Evolutionary conservation across 176 grass and related monocot species (phyloP), one percentile per base, ranked within the genome.

Genomic region (Cenchrus americanus): DNA sequence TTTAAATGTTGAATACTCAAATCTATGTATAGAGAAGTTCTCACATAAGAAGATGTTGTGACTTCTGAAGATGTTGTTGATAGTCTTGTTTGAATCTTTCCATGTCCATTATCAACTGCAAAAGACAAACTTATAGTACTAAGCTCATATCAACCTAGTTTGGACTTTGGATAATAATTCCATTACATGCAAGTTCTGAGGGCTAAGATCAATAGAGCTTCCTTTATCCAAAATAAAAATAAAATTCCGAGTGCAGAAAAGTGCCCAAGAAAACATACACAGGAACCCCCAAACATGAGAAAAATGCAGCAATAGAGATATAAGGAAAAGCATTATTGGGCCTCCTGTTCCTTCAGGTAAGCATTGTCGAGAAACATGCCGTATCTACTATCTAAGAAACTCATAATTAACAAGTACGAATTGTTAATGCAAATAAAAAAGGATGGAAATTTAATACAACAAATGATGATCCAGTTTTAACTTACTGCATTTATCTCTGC

Each of bases 81-180:
- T 89, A 91, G 51, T 69, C 69, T 78, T 94, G 92, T 84, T 94
- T 94, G 74, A 87, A 91, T 66, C 82, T 91, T 87, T 94, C 92
- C 92, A 94, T 94, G 62, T 94, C 92, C 84, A 87, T 71, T 82
- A 94, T 94, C 80, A 94, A 83, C 92, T 94, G 92, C 83, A 89
- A 67, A 81, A 77, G 19, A 82, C 77, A 53, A 58, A 80, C 37
- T 80, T 84, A 32, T 19, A 17, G 24, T 82, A 51, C 34, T 37
- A 37, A 37, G 34, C 2, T 37, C 34, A 37, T 37, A 82, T 80
- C 52, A 67, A 79, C 42, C 5, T 17, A 65, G 5, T 67, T 30
- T 5, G 30, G 62, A 87, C 12, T 67, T 30, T 5, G 30, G 62
- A 87, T 18, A 87, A 80, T 7, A 75, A 68, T 42, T 47, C 9